Base-by-base conservation (phyloP, 2,329 filamentous ascomycete genomes). In the Dendryphion nanum region DNA sequence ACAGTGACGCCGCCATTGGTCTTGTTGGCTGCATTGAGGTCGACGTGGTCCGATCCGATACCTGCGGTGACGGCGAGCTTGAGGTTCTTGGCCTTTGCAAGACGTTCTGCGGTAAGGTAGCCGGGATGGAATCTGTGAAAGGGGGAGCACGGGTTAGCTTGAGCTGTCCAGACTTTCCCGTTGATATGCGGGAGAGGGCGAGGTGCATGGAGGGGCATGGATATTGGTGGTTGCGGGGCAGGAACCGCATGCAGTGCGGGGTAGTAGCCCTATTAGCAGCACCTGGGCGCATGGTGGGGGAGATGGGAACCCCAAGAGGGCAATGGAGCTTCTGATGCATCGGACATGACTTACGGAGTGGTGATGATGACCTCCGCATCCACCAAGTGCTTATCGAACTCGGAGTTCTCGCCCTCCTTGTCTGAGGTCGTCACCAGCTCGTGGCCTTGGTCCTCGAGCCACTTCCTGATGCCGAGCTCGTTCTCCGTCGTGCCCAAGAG, bases 311-410 rank as follows among this genome's bases (percentile, higher is more conserved):
- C 23, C 10, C n/a, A 26, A 26, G 10, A 10, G n/a, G 23, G 23
- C 23, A 10, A 10, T 10, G 23, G 23, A n/a, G 10, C 10, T n/a
- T 26, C 3, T 8, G 10, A 26, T n/a, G n/a, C n/a, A 26, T 10
- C 13, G 16, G 15, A 30, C 12, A 30, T 8, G 20, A 57, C 76
- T 61, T 70, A 95, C 86, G 93, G 93, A 41, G 93, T 98, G 56
- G 93, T 98, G 73, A 98, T 97, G 79, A 98, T 97, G 71, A 98
- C 78, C 73, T 98, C 93, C 47, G 93, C 89, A 66, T 97, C 93
- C 46, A 93, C 89, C 38, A 98, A 81, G 75, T 98, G 89, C 76
- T 90, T 80, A 72, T 97, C 93, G 57, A 98, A 97, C 54, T 79
- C 86, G 45, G 91, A 97, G 78, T 85, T 80, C 74, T 89, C 86